These are phyloP conservation scores for Akanthomyces muscarius DNA, from an alignment of 2,329 filamentous ascomycete genomes.

Conservation along the genomic window DNA sequence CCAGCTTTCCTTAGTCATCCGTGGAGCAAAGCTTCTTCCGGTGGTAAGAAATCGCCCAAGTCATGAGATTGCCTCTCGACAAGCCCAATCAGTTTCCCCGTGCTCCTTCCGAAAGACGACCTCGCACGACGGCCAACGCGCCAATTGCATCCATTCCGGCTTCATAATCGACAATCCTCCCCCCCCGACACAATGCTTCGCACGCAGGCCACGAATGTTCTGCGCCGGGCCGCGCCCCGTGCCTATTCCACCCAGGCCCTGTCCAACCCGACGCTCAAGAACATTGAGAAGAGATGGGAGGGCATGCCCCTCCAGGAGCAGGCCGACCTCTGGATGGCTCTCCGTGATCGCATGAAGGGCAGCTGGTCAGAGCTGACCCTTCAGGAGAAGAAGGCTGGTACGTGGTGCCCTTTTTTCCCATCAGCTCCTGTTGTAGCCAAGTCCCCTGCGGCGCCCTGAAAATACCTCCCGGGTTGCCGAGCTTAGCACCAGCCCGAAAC, in stretches of 20 bases:
- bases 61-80: constrained; percentile 29
- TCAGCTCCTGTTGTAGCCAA: constrained; percentile 13
- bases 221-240: constrained; percentile 47
- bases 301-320: constrained; percentile 96
- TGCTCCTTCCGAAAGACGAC: constrained; percentile 22
- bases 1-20: constrained; percentile 22
- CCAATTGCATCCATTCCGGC: constrained; percentile 32
- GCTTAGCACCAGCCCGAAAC: constrained; percentile 8
- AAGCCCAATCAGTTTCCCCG: constrained; percentile 20
- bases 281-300: constrained; percentile 99
- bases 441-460: constrained; percentile 23
- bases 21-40: constrained; percentile 25
- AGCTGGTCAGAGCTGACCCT: constrained; percentile 94
- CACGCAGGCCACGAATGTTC: constrained; percentile 48
- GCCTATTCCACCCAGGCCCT: constrained; percentile 79
- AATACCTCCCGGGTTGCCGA: constrained; percentile 34
- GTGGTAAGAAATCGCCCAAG: constrained; percentile 21
- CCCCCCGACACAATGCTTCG: constrained; percentile 47
- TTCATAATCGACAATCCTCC: constrained; percentile 17
- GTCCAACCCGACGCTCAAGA: constrained; percentile 93
- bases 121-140: constrained; percentile 22
- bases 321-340: constrained; percentile 97
- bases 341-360: constrained; percentile 97
- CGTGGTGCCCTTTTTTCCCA: constrained; percentile 33
- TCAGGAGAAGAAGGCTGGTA: constrained; percentile 99